A percentile compares a stretch with the other conserved stretches of the same genome.
Evolutionary conservation across 2,329 filamentous ascomycete species (phyloP).

Genomic region (Exophiala sideris): DNA sequence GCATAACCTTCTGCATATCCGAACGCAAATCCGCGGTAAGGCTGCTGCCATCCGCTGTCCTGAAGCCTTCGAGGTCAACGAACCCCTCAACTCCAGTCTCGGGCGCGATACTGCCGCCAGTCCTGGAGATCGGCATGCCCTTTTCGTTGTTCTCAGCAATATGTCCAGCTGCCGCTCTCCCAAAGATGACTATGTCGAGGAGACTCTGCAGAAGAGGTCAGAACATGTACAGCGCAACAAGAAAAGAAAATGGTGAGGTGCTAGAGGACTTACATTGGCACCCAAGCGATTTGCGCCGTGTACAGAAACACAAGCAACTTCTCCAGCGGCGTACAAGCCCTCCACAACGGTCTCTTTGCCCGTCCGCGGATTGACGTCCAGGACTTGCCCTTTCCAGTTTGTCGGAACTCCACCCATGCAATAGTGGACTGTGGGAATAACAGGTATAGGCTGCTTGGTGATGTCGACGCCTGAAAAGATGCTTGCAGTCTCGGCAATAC

Average conservation of each 20-base stretch:
- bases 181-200: slow-evolving; percentile 94
- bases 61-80: slow-evolving; percentile 65
- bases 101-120: slow-evolving; percentile 71
- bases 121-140: slow-evolving; percentile 56
- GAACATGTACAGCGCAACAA: neutral
- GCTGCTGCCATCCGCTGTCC: slow-evolving; percentile 72
- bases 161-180: slow-evolving; percentile 93
- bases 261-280: slow-evolving; percentile 61
- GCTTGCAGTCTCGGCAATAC: slow-evolving; percentile 96
- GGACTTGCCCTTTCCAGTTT: slow-evolving; percentile 92
- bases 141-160: slow-evolving; percentile 73
- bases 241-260: neutral
- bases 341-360: slow-evolving; percentile 92
- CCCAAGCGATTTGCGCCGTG: slow-evolving; percentile 97
- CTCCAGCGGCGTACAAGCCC: slow-evolving; percentile 92
- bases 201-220: slow-evolving; percentile 53
- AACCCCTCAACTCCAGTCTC: slow-evolving; percentile 80
- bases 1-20: slow-evolving; percentile 93
- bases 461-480: slow-evolving; percentile 98
- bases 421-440: slow-evolving; percentile 96
- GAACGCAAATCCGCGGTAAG: slow-evolving; percentile 77
- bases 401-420: slow-evolving; percentile 99
- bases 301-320: slow-evolving; percentile 95
- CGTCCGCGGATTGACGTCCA: slow-evolving; percentile 72
- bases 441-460: slow-evolving; percentile 92